Base-by-base conservation (phyloP, 768 basidiomycete genomes). In the Strobilomyces echinocephalus region DNA sequence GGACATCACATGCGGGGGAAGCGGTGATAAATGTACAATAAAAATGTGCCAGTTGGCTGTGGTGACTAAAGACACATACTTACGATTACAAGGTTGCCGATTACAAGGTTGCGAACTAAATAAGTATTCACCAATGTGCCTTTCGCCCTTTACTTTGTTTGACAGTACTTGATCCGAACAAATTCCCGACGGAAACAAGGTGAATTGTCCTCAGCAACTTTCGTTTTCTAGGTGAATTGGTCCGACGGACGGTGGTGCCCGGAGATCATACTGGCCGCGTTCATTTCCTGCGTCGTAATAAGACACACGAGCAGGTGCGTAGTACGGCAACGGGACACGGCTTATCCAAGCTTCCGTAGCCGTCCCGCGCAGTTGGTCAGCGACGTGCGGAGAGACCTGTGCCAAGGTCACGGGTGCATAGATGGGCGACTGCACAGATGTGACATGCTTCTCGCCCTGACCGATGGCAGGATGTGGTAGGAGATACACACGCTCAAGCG, bases 311-410 rank as follows among this genome's bases (percentile, higher is more conserved):
- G 26, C 18, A 16, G 11, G 38, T 26, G 34, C 45, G n/a, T 46
- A 50, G 15, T 41, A 8, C 9, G 58, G 55, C 14, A 52, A 35
- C 26, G 55, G 56, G 9, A 24, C 53, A 10, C 62, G 64, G 49
- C 57, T 62, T 40, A 90, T 73, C 88, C 87, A 88, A 10, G 83
- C 86, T 60, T 87, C 86, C 48, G 74, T 80, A n/a, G 80, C 80
- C 18, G 72, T 75, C 28, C 78, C 76, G 18, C 80, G 73, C 40
- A 84, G 60, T 34, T 76, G 73, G 18, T 73, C 67, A 2, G 79
- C 81, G 20, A 80, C 69, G 46, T 79, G 71, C 34, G 76, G 73
- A 9, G 87, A 77, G 10, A 88, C 69, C 12, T 79, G 74, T 54
- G 69, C 74, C 38, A 85, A 65, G 0, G 84, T 79, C 1, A 90